Base-by-base conservation (phyloP, 2,329 filamentous ascomycete genomes). In the Paramyrothecium sp. region DNA sequence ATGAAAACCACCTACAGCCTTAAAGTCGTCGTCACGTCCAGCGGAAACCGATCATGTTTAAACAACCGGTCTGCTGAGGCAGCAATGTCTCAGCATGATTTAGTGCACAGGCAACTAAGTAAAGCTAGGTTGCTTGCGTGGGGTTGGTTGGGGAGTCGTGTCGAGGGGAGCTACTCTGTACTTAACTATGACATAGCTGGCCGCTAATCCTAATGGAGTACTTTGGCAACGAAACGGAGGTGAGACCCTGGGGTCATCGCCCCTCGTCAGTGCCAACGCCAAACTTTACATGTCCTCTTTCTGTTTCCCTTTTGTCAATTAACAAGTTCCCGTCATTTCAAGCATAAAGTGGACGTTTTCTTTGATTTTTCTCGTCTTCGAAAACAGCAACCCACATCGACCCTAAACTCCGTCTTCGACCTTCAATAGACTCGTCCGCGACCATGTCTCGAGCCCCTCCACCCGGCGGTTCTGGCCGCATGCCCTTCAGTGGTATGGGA, bases 391-490 rank as follows among this genome's bases (percentile, higher is more conserved):
- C 7, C 19, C 5, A 21, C 11, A 13, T n/a, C 17, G 5, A 13
- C 7, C 20, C 7, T 21, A 21, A 13, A 5, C 47, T 3, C 12
- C 22, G 22, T 16, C 47, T 21, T 19, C 5, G 47, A 21, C 17
- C 47, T 49, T 23, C 47, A 21, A 49, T 20, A 49, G 17, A 49
- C 47, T 20, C 47, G 20, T 49, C 51, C 49, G 41, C 51, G 54
- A 56, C 55, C 58, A 75, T 75, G 72, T 74, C 72, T 21, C 62
- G 67, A 66, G 59, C 60, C 41, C 67, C 68, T 53, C 63, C 63
- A 22, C 58, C 59, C 10, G 62, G 61, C 53, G 61, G 63, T 51
- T 53, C 56, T 17, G 66, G 63, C 38, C 64, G 67, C 13, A 56
- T 64, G 55, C 65, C 69, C 38, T 67, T 67, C 57, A 51, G 64